Conservation (phyloP, 108 stramenopile species). For the Fistulifera solaris region DNA sequence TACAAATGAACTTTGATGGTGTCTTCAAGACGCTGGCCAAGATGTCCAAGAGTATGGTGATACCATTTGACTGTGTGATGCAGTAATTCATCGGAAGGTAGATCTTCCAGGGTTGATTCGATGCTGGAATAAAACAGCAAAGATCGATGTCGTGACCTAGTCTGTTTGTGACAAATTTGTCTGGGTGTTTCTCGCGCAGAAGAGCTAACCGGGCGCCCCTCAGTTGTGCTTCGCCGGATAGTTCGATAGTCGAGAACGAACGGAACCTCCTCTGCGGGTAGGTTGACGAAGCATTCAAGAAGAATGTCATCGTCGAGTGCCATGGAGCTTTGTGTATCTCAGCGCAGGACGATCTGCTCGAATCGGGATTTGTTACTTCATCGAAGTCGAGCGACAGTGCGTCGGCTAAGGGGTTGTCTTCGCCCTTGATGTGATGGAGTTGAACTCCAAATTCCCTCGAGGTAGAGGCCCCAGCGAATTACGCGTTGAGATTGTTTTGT, state of each 20-base stretch:
- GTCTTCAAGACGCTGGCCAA: slow-evolving; percentile 11
- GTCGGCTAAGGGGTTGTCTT: slow-evolving; percentile 33
- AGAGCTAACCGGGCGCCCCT: background rate
- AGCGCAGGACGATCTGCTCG: too few relatives aligned
- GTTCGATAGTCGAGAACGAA: background rate
- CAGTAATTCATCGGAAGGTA: slow-evolving; percentile 14
- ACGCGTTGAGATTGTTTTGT: slow-evolving; percentile 16
- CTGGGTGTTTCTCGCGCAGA: background rate
- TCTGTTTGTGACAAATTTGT: background rate
- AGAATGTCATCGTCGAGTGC: background rate
- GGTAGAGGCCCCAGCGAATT: slow-evolving; percentile 29
- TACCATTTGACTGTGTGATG: slow-evolving; percentile 16
- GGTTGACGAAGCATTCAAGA: background rate
- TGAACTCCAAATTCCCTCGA: slow-evolving; percentile 31
- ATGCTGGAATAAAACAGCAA: slow-evolving; percentile 10
- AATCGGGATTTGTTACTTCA: too few relatives aligned
- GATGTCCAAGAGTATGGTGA: slow-evolving; percentile 24
- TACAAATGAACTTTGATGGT: slow-evolving; percentile 10
- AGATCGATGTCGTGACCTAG: background rate
- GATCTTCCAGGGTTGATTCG: slow-evolving; percentile 18
- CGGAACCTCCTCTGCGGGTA: background rate
- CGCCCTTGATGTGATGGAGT: slow-evolving; percentile 26
- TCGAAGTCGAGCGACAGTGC: slow-evolving; percentile 1
- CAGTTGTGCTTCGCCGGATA: background rate
- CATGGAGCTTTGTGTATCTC: too few relatives aligned